Evolutionary conservation across 768 basidiomycete species (phyloP), one percentile per base, ranked within the genome.

Genomic region (Macrolepiota dolichaula): DNA sequence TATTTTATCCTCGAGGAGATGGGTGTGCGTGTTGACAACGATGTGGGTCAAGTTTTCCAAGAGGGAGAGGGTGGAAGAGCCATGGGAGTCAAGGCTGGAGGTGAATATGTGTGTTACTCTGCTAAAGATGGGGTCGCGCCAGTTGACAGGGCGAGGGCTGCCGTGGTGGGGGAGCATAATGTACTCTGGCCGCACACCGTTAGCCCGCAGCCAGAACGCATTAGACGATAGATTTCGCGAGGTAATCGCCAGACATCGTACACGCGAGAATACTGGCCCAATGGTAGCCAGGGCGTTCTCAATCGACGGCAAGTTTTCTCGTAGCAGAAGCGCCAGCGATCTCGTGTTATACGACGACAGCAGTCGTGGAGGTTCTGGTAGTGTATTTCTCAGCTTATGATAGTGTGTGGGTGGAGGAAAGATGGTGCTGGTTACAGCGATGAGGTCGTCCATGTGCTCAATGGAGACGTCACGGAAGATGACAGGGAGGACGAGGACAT

Each of bases 51-150:
- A 66, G 22, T 57, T 54, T 0, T n/a, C n/a, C n/a, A 73, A 70
- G 15, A 75, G 66, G 63, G 67, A 63, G 27, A 76, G 67, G 49
- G 67, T 68, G 12, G 76, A 73, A 24, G 65, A 64, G 12, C 70
- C 70, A 54, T 73, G 70, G 15, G 73, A 74, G 19, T 61, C 57
- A 15, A 73, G 69, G 10, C 70, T 68, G 32, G 70, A 73, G 0
- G 76, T 74, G 50, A 73, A 76, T 12, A 77, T 66, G 63, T 74
- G 73, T 1, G 74, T 74, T 12, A 74, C 73, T 12, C 64, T 57
- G 57, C 71, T 53, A 62, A 76, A 73, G 37, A 76, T 63, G 9
- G 74, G 70, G 53, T 77, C 74, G 50, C 63, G 64, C 63, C 72
- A 77, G 59, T 74, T 72, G 59, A 76, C 70, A 11, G 68, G 68